Conservation (phyloP, 306 rosid genomes). For the Pterocarpus santalinus region DNA sequence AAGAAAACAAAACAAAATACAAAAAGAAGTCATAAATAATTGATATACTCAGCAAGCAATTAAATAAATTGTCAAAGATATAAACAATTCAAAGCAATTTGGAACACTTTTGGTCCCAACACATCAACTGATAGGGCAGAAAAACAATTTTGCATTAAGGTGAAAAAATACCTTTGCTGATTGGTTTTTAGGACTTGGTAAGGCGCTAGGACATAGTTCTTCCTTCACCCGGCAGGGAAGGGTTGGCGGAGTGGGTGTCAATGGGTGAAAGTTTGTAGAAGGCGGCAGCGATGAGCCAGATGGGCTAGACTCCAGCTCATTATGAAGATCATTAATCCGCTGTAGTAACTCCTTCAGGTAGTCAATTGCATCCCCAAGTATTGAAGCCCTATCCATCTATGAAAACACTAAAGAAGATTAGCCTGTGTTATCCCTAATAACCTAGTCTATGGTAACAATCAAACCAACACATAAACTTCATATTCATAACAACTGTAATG, state of each 20-base stretch:
- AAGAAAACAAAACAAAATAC: too few species aligned
- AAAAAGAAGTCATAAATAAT: too few species aligned
- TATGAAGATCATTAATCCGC: conserved; percentile 76
- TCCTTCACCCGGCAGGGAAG: conserved; percentile 78
- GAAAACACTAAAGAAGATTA: conserved; percentile 25
- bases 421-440: not conserved
- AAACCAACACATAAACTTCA: conserved; percentile 19
- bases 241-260: conserved; percentile 68
- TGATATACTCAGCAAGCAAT: too few species aligned
- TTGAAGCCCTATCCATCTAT: conserved; percentile 95
- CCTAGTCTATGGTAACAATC: not conserved
- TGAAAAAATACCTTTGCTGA: conserved; percentile 69
- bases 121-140: not conserved
- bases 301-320: conserved; percentile 69
- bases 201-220: conserved; percentile 70
- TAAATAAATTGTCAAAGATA: not conserved
- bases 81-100: conserved; percentile 1
- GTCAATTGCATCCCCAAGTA: conserved; percentile 89
- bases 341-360: conserved; percentile 85
- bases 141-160: not conserved
- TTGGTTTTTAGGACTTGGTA: conserved; percentile 69
- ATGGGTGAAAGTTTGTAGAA: conserved; percentile 67
- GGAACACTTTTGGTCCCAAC: not conserved
- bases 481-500: not conserved
- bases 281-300: conserved; percentile 62